Evolutionary conservation across 2,329 filamentous ascomycete genomes (phyloP).

Genomic region (Dactylellina drechsleri): DNA sequence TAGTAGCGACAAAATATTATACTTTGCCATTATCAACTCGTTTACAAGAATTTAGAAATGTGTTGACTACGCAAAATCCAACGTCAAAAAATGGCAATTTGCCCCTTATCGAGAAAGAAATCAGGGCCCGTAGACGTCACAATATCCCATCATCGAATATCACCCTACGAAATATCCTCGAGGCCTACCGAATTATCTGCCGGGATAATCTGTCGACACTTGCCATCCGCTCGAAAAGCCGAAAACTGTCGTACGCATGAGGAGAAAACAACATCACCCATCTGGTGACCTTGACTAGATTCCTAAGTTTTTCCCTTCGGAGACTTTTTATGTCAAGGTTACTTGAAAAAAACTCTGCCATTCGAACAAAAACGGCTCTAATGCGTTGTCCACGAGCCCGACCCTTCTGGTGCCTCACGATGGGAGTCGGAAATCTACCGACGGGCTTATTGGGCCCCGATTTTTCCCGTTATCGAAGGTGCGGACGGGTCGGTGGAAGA

Average conservation of each 20-base stretch:
- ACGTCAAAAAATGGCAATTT: neutral
- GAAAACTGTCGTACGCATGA: too few species aligned
- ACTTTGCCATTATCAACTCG: too few species aligned
- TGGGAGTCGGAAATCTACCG: slow-evolving; percentile 45
- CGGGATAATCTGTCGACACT: slow-evolving; percentile 10
- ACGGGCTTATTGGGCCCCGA: slow-evolving; percentile 31
- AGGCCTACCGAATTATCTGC: neutral
- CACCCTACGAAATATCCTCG: too few species aligned
- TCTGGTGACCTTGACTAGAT: neutral
- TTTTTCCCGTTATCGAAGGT: slow-evolving; percentile 51
- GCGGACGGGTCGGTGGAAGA: slow-evolving; percentile 31
- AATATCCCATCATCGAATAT: neutral
- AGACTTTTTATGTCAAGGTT: slow-evolving; percentile 51
- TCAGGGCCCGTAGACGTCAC: too few species aligned
- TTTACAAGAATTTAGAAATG: neutral
- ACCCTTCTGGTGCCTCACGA: neutral
- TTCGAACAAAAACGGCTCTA: slow-evolving; percentile 23
- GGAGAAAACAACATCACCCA: too few species aligned
- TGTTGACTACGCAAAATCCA: neutral
- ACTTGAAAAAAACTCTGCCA: slow-evolving; percentile 30
- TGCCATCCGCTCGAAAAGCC: slow-evolving; percentile 24
- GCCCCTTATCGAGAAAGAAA: slow-evolving; percentile 3
- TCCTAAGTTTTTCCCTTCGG: slow-evolving; percentile 38
- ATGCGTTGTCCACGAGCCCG: slow-evolving; percentile 29
- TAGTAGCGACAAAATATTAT: too few species aligned